A percentile compares a stretch with the other conserved stretches of the same genome.
Conservation (phyloP, 768 basidiomycete genomes). For the Tricholomella constricta region DNA sequence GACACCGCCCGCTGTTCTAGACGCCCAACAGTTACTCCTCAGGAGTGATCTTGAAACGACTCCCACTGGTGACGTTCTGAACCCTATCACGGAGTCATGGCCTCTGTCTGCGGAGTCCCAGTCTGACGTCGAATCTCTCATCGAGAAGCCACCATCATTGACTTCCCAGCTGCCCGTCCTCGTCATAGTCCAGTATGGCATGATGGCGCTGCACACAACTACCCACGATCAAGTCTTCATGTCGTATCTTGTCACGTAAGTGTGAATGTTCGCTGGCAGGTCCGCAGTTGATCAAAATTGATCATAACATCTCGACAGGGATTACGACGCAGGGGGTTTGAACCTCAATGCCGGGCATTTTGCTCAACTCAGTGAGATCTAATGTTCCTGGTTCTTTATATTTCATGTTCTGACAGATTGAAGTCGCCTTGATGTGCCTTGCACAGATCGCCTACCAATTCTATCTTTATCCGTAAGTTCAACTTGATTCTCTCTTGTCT, state of each 20-base stretch:
- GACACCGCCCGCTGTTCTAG: slow-evolving; percentile 72
- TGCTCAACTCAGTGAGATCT: slow-evolving; percentile 76
- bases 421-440: slow-evolving; percentile 92
- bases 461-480: slow-evolving; percentile 80
- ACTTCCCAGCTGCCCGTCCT: slow-evolving; percentile 75
- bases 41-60: slow-evolving; percentile 39
- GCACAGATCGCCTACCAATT: slow-evolving; percentile 92
- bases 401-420: slow-evolving; percentile 7
- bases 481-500: background rate
- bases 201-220: slow-evolving; percentile 85
- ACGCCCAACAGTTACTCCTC: slow-evolving; percentile 64
- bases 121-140: slow-evolving; percentile 39
- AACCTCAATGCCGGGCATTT: slow-evolving; percentile 91
- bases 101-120: slow-evolving; percentile 27
- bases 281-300: background rate
- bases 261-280: slow-evolving; percentile 13
- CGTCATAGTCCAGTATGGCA: slow-evolving; percentile 89
- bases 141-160: slow-evolving; percentile 64
- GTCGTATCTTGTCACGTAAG: slow-evolving; percentile 87
- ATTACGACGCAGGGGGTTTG: slow-evolving; percentile 84
- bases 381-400: background rate
- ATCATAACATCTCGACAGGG: slow-evolving; percentile 41
- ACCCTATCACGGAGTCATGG: slow-evolving; percentile 53
- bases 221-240: slow-evolving; percentile 92
- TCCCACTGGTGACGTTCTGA: slow-evolving; percentile 39